Evolutionary conservation across 83 land plant species (phyloP).

Genomic region (Picea engelmannii): DNA sequence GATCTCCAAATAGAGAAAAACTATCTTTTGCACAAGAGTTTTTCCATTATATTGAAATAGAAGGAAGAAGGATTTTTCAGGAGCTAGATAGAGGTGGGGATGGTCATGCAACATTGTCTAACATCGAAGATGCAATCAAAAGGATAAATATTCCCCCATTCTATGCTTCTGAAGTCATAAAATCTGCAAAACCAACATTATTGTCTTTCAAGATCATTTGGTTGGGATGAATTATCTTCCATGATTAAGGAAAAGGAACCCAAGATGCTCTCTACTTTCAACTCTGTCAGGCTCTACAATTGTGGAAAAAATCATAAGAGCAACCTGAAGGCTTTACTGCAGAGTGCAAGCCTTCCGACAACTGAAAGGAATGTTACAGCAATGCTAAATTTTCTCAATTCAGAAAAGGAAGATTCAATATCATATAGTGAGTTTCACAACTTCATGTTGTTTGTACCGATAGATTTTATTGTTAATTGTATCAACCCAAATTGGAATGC

Average conservation of each 20-base stretch:
- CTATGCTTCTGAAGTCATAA: conserved; percentile 82
- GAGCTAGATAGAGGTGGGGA: conserved; percentile 95
- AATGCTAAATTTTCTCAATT: conserved; percentile 86
- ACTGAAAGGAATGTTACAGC: conserved; percentile 31
- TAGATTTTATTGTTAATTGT: conserved; percentile 49
- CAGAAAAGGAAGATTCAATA: conserved; percentile 26
- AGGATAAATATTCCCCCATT: conserved; percentile 71
- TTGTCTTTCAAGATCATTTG: conserved; percentile 84
- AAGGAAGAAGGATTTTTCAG: conserved; percentile 87
- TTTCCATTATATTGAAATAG: too few relatives aligned
- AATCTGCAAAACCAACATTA: conserved; percentile 68
- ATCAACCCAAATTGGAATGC: too few relatives aligned
- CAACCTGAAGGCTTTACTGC: conserved; percentile 75
- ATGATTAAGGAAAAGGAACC: conserved; percentile 40
- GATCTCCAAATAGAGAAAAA: too few relatives aligned
- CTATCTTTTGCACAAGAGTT: too few relatives aligned
- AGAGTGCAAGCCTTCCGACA: conserved; percentile 85
- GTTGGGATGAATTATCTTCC: conserved; percentile 89
- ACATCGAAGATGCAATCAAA: conserved; percentile 89
- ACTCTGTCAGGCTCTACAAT: conserved; percentile 35
- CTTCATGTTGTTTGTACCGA: conserved; percentile 90
- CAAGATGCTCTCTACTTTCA: too few relatives aligned
- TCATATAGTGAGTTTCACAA: conserved; percentile 88
- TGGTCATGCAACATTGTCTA: conserved; percentile 87
- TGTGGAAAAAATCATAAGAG: conserved; percentile 88